Conservation (phyloP, 169 alveolate species). For the Blepharisma undulans region DNA sequence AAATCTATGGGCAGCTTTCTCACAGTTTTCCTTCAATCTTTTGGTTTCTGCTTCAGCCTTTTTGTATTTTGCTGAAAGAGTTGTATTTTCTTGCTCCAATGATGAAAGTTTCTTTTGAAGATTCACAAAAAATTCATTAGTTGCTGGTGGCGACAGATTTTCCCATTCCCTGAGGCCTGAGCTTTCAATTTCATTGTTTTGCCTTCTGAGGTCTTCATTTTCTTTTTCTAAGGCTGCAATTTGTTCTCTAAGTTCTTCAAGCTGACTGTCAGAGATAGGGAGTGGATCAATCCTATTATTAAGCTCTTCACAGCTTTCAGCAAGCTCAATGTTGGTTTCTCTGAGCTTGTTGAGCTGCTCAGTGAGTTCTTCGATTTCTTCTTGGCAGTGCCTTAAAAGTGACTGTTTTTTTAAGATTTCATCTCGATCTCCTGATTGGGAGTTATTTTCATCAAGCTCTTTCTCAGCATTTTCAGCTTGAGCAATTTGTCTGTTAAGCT, state of each 20-base stretch:
- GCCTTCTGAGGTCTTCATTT: neutral
- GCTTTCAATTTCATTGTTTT: neutral
- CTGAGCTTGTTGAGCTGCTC: neutral
- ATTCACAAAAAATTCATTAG: constrained; percentile 22
- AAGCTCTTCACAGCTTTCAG: neutral
- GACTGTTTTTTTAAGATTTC: neutral
- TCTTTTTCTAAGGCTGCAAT: constrained; percentile 1
- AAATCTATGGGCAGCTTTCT: neutral
- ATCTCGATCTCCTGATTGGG: neutral
- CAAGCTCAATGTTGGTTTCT: neutral
- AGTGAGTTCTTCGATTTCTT: neutral
- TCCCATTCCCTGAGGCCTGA: neutral
- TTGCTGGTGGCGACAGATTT: neutral
- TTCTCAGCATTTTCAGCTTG: neutral
- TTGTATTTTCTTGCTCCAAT: constrained; percentile 8
- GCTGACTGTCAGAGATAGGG: neutral
- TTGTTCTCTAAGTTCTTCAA: neutral
- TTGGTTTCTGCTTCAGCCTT: neutral
- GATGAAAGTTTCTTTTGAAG: neutral
- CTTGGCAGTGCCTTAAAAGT: neutral
- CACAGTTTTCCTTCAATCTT: constrained; percentile 14
- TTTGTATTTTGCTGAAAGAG: neutral
- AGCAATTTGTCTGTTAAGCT: constrained; percentile 6
- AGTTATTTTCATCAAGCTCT: neutral
- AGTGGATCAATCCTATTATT: neutral